Percentiles rank a stretch among this genome's conserved stretches.
These are phyloP conservation scores for Cymbopogon citratus DNA, from an alignment of 176 grass and related monocot genomes.

Conservation along the genomic window DNA sequence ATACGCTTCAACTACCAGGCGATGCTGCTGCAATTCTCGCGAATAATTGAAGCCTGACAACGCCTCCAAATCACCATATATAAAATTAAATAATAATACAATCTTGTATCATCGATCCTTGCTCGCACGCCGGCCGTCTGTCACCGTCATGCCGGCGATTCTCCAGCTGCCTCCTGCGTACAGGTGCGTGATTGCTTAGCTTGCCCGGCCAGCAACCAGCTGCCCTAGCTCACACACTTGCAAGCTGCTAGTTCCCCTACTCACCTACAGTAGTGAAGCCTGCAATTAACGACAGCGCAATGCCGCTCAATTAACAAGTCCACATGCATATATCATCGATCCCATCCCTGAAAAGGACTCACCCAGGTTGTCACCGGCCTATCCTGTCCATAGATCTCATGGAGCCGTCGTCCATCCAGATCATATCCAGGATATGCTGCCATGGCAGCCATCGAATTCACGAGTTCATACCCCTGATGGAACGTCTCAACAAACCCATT, in stretches of 20 bases:
- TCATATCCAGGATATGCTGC: not conserved
- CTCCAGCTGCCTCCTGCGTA: not conserved
- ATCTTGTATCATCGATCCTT: constrained; percentile 3
- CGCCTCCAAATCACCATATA: not conserved
- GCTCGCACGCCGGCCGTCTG: not conserved
- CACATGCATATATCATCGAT: not conserved
- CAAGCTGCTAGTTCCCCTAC: not conserved
- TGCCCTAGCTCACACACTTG: not conserved
- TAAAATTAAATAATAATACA: not conserved
- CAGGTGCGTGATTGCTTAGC: not conserved
- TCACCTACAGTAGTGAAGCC: not conserved
- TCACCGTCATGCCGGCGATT: constrained; percentile 33
- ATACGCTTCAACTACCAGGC: not conserved
- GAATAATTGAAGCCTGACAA: not conserved
- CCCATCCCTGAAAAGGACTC: constrained; percentile 22
- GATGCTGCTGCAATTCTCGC: not conserved
- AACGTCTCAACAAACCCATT: constrained; percentile 21
- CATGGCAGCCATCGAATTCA: constrained; percentile 14
- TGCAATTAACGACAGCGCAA: not conserved
- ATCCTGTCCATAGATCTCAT: constrained; percentile 18
- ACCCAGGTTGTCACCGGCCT: constrained; percentile 13
- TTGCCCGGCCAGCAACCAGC: not conserved
- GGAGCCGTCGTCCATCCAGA: not conserved
- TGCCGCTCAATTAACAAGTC: constrained; percentile 5
- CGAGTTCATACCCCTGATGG: constrained; percentile 19